A percentile compares a stretch with the other conserved stretches of the same genome.
Evolutionary conservation across 176 grass and related monocot genomes (phyloP).

Genomic region (Tuctoria greenei): DNA sequence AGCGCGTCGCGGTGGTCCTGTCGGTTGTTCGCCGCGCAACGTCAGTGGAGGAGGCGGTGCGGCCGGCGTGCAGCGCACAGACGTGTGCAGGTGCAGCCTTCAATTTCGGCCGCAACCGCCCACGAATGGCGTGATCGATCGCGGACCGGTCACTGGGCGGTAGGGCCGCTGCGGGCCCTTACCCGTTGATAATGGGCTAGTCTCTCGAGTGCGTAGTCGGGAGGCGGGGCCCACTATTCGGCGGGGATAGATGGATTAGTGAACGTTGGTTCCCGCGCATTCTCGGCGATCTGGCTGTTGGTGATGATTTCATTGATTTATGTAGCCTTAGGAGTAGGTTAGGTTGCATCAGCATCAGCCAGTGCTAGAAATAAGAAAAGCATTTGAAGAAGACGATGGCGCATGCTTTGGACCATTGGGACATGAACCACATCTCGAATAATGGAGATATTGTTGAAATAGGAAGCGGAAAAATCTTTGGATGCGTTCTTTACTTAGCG

Average conservation of each 20-base stretch:
- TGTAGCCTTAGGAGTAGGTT: not conserved
- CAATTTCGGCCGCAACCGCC: not conserved
- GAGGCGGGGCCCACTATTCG: not conserved
- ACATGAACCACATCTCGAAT: not conserved
- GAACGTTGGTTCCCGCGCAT: slow-evolving; percentile 35
- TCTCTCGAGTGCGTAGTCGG: not conserved
- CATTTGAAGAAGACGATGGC: not conserved
- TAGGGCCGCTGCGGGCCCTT: slow-evolving; percentile 23
- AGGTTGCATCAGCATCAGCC: not conserved
- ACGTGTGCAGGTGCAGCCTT: slow-evolving; percentile 13
- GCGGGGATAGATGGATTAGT: not conserved
- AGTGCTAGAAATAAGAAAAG: not conserved
- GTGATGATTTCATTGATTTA: not conserved
- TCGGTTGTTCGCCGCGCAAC: slow-evolving; percentile 37
- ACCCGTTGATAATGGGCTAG: not conserved
- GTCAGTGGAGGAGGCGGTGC: not conserved
- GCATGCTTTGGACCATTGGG: not conserved
- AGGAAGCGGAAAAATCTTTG: not conserved
- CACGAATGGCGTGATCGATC: not conserved
- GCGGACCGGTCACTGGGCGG: slow-evolving; percentile 6
- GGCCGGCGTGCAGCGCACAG: not conserved
- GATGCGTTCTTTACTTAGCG: not conserved
- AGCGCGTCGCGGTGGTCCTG: slow-evolving; percentile 12
- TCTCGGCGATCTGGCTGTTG: not conserved
- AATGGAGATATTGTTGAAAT: not conserved